Conservation (phyloP, 495 filamentous ascomycete species). For the Talaromyces borbonicus region DNA sequence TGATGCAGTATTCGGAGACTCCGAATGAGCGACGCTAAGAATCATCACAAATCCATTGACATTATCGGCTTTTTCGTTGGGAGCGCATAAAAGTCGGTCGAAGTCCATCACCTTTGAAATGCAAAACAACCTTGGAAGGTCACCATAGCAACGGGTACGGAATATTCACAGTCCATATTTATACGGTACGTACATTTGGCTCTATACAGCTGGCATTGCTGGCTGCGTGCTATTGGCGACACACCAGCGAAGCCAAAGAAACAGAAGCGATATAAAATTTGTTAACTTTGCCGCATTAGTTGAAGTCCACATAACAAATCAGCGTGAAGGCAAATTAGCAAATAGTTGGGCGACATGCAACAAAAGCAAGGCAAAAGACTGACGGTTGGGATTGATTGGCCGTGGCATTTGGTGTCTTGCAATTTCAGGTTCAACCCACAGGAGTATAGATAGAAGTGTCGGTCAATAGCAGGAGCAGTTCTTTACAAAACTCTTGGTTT, state of each 20-base stretch:
- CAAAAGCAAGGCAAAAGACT: background rate
- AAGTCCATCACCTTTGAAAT: conserved; percentile 17
- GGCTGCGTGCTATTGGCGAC: conserved; percentile 8
- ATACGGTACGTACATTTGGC: conserved; percentile 20
- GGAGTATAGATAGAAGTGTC: too few relatives aligned
- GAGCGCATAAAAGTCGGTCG: conserved; percentile 19
- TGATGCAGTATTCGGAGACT: background rate
- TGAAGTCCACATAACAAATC: background rate
- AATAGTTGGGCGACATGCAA: background rate
- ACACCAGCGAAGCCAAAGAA: background rate
- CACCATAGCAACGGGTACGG: too few relatives aligned
- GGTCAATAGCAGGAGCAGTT: too few relatives aligned
- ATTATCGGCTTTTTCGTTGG: conserved; percentile 14
- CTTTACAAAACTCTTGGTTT: too few relatives aligned
- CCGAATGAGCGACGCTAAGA: background rate
- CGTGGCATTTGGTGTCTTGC: too few relatives aligned
- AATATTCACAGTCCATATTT: background rate
- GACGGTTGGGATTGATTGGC: conserved; percentile 7
- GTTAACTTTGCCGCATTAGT: background rate
- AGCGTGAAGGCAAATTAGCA: background rate
- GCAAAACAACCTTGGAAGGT: background rate
- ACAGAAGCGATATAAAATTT: too few relatives aligned
- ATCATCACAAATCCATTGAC: conserved; percentile 11
- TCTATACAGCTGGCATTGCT: conserved; percentile 22
- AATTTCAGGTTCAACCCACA: too few relatives aligned